A percentile compares a stretch with the other conserved stretches of the same genome.
These are phyloP conservation scores for Talaromyces pinophilus DNA, from an alignment of 2,329 filamentous ascomycete genomes.

Conservation along the genomic window DNA sequence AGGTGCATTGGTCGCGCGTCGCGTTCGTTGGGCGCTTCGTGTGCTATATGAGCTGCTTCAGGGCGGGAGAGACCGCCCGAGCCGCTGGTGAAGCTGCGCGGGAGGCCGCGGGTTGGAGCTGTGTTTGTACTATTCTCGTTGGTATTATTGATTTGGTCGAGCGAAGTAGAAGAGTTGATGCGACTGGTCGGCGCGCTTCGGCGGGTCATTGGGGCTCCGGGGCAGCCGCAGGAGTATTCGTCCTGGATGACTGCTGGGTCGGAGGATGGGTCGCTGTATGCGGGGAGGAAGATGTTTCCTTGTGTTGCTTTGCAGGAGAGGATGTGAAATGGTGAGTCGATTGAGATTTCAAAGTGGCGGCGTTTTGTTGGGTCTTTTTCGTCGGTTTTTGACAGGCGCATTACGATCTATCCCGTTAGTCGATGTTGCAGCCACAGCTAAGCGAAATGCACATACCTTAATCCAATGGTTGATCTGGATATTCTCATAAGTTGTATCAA, in stretches of 20 bases:
- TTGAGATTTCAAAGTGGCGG: conserved; percentile 92
- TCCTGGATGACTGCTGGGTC: conserved; percentile 54
- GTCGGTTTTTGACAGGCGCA: conserved; percentile 85
- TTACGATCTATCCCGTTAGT: conserved; percentile 66
- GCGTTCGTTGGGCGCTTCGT: conserved; percentile 37
- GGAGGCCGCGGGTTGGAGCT: neutral
- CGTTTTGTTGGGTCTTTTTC: conserved; percentile 74
- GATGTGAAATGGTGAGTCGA: conserved; percentile 91
- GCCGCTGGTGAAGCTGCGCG: conserved; percentile 25
- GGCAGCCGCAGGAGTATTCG: conserved; percentile 66
- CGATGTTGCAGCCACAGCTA: neutral
- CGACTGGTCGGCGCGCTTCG: conserved; percentile 32
- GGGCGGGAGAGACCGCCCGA: conserved; percentile 33
- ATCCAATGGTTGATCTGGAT: conserved; percentile 97
- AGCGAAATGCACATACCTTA: conserved; percentile 62
- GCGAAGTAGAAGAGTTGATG: neutral
- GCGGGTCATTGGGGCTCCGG: conserved; percentile 58
- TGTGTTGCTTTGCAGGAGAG: conserved; percentile 92
- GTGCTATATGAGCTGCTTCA: conserved; percentile 52
- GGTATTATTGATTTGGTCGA: neutral
- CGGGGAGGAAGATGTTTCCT: conserved; percentile 81
- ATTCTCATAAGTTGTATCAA: conserved; percentile 90
- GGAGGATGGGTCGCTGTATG: conserved; percentile 65
- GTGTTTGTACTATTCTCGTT: neutral
- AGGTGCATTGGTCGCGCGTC: conserved; percentile 76